phyloP scores from a whole-genome alignment of 1,139 yeast genomes.

The Candida pseudoviswanathii region DNA sequence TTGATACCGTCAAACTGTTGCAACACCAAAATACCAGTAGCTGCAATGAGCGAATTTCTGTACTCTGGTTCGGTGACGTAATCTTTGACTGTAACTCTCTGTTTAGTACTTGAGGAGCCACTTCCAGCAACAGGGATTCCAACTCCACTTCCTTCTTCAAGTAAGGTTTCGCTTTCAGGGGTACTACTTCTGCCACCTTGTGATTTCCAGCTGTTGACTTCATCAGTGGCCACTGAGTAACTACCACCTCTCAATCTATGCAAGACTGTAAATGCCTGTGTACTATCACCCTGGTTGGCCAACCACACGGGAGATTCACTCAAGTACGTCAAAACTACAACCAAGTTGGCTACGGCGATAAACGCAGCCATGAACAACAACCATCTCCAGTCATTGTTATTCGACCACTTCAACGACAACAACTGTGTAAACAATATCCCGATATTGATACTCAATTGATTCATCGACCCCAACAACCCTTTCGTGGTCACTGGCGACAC shows the following conservation, averaged over 20 bases:
- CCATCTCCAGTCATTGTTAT: constrained; percentile 68
- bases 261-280: constrained; percentile 37
- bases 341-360: constrained; percentile 52
- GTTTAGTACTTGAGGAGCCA: constrained; percentile 6
- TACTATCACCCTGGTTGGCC: constrained; percentile 33
- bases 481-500: constrained; percentile 67
- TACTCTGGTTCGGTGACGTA: constrained; percentile 58
- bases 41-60: constrained; percentile 60
- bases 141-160: constrained; percentile 21
- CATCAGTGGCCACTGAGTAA: constrained; percentile 36
- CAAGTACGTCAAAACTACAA: constrained; percentile 44
- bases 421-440: constrained; percentile 83
- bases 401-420: constrained; percentile 69
- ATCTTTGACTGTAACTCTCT: constrained; percentile 29
- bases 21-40: constrained; percentile 75
- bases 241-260: constrained; percentile 47
- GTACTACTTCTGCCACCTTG: constrained; percentile 10
- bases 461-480: constrained; percentile 85
- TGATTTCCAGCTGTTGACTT: constrained; percentile 40
- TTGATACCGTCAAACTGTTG: constrained; percentile 95
- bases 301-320: constrained; percentile 90
- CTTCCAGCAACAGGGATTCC: constrained; percentile 5
- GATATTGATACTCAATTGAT: constrained; percentile 79
- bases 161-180: constrained; percentile 11
- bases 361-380: constrained; percentile 62